Conservation (phyloP, 306 rosid genomes). For the Cicer arietinum region DNA sequence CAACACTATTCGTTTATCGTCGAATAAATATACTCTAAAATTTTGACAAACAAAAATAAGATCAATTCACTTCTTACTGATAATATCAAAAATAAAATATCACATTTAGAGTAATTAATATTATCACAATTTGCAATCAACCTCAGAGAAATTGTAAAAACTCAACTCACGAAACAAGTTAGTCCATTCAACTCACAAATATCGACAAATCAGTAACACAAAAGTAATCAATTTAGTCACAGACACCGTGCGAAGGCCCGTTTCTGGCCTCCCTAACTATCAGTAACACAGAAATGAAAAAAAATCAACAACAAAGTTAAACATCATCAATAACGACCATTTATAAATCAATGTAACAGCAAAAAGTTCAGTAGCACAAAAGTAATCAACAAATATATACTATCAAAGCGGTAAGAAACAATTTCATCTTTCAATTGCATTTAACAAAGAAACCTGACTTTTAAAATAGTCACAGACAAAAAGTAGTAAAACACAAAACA, state of each 20-base stretch:
- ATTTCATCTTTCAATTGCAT: not conserved
- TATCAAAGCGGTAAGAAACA: not conserved
- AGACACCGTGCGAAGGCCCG: conserved; percentile 65
- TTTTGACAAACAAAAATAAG: too few species aligned
- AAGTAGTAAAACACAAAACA: not conserved
- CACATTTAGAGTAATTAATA: too few species aligned
- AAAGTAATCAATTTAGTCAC: conserved; percentile 43
- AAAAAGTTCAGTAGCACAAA: not conserved
- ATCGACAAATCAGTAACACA: too few species aligned
- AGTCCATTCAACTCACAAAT: too few species aligned
- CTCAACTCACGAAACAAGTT: too few species aligned
- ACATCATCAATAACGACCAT: not conserved
- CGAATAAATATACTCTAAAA: too few species aligned
- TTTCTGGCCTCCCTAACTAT: conserved; percentile 79
- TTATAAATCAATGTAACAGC: conserved; percentile 8
- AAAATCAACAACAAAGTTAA: not conserved
- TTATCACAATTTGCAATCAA: too few species aligned
- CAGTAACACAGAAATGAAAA: not conserved
- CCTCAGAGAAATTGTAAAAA: too few species aligned
- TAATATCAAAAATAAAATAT: too few species aligned
- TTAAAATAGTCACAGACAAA: not conserved
- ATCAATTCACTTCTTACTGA: too few species aligned
- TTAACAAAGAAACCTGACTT: not conserved
- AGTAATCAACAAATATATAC: not conserved
- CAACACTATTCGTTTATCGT: too few species aligned